Evolutionary conservation across 805 yeast species (phyloP).

Genomic region (Yamadazyma insecticola): DNA sequence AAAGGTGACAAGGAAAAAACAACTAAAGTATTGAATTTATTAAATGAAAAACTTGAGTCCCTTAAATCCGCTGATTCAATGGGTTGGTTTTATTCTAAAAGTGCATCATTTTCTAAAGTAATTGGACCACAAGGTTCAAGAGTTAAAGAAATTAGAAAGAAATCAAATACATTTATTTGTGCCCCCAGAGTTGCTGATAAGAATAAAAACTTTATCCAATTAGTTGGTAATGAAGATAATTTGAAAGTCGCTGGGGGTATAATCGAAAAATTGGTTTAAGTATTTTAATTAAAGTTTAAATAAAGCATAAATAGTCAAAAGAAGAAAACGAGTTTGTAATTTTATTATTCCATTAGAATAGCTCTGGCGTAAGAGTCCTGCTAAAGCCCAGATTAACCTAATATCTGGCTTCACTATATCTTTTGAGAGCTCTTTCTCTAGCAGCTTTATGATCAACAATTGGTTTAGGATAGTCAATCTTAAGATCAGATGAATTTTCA

Average conservation of each 20-base stretch:
- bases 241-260: constrained; percentile 32
- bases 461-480: constrained; percentile 38
- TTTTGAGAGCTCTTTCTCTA: constrained; percentile 39
- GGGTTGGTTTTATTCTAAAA: constrained; percentile 61
- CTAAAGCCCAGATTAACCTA: too few species aligned
- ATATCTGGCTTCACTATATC: constrained; percentile 31
- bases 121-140: constrained; percentile 76
- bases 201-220: constrained; percentile 47
- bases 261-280: constrained; percentile 12
- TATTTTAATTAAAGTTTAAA: constrained; percentile 1
- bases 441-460: constrained; percentile 39
- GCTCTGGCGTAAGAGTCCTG: too few species aligned
- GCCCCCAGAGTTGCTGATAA: constrained; percentile 60
- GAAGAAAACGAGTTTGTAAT: not conserved
- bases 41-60: constrained; percentile 46
- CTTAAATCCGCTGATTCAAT: constrained; percentile 42
- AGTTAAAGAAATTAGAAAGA: constrained; percentile 55
- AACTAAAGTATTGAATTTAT: constrained; percentile 46
- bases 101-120: constrained; percentile 53
- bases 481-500: constrained; percentile 17
- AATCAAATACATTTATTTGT: constrained; percentile 52
- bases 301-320: too few species aligned
- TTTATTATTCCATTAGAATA: constrained; percentile 1
- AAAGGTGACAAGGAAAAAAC: constrained; percentile 49
- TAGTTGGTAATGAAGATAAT: constrained; percentile 57